These are phyloP conservation scores for Cladosporium sphaerospermum DNA, from an alignment of 2,329 filamentous ascomycete species.

Conservation along the genomic window DNA sequence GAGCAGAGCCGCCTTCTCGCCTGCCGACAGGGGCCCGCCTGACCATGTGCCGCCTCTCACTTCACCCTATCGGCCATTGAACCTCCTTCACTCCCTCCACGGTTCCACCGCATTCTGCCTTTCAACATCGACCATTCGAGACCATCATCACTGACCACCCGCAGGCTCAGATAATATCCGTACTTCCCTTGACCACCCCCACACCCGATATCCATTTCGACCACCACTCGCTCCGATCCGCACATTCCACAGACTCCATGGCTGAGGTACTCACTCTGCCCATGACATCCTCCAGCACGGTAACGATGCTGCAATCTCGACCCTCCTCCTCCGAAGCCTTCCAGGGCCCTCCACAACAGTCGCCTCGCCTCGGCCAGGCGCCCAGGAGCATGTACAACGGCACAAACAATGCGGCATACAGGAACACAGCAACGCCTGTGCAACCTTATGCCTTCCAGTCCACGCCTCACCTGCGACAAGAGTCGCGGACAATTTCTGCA, in stretches of 20 bases:
- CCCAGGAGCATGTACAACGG: constrained; percentile 39
- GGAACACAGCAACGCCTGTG: constrained; percentile 40
- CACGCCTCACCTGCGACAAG: constrained; percentile 50
- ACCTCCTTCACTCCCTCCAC: constrained; percentile 12
- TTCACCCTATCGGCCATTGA: constrained; percentile 11
- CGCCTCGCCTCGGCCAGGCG: constrained; percentile 35
- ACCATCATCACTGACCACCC: constrained; percentile 24
- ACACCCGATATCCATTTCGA: constrained; percentile 14
- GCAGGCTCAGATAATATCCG: constrained; percentile 26
- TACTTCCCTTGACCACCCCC: constrained; percentile 15
- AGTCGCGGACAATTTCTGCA: constrained; percentile 50
- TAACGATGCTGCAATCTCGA: constrained; percentile 43
- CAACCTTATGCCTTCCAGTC: constrained; percentile 46
- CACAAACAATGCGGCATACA: constrained; percentile 35
- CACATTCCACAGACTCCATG: constrained; percentile 26
- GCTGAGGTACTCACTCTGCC: constrained; percentile 43
- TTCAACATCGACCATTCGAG: constrained; percentile 14
- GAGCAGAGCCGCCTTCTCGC: constrained; percentile 11
- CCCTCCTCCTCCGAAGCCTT: constrained; percentile 43
- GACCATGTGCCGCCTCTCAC: constrained; percentile 11
- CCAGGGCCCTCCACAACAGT: constrained; percentile 32
- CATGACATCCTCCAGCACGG: constrained; percentile 40
- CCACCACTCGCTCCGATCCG: constrained; percentile 12
- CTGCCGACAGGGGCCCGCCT: constrained; percentile 12
- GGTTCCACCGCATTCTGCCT: constrained; percentile 13